Evolutionary conservation across 2,329 filamentous ascomycete genomes (phyloP), one percentile per base, ranked within the genome.

Genomic region (Cylindrodendrum hubeiense): DNA sequence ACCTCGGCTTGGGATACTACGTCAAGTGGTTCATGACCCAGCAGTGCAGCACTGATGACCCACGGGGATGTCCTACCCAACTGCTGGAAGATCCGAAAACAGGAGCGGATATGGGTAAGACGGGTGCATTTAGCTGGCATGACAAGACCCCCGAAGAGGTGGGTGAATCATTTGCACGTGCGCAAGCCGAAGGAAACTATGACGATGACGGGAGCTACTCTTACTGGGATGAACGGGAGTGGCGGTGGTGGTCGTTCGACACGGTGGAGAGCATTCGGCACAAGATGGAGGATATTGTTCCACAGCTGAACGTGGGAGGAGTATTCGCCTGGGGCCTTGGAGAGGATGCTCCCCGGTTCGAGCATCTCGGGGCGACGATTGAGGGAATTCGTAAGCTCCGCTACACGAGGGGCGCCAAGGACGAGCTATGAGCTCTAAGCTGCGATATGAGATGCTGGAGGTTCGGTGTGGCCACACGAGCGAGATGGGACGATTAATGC

Each of bases 321-420:
- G 87, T 92, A 5, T 93, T 94, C 84, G 91, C 91, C 1, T 94
- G 91, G 91, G 91, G 89, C 21, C 73, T 94, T 63, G 91, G 90
- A 2, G 91, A 94, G 78, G 91, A 94, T 63, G 85, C 82, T 2
- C 80, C 82, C 1, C 58, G 71, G 3, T 87, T 82, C 63, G 69
- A 74, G 21, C 83, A 83, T 59, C 74, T 86, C 12, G 67, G 67
- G 34, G 80, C 80, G 4, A 81, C 78, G 6, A 33, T 74, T 8
- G 61, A 75, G 7, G 71, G 65, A 22, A 53, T 79, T 47, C 57
- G 63, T 21, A 66, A 59, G 47, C 50, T 57, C n/a, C 67, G 65
- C 53, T 50, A 55, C n/a, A 53, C 71, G 22, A 30, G 66, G 6
- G 33, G 37, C n/a, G 44, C 22, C 28, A 74, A 67, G 60, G 76